Evolutionary conservation across 148 eudicot species (phyloP), one percentile per base, ranked within the genome.

Genomic region (Rhododendron molle): DNA sequence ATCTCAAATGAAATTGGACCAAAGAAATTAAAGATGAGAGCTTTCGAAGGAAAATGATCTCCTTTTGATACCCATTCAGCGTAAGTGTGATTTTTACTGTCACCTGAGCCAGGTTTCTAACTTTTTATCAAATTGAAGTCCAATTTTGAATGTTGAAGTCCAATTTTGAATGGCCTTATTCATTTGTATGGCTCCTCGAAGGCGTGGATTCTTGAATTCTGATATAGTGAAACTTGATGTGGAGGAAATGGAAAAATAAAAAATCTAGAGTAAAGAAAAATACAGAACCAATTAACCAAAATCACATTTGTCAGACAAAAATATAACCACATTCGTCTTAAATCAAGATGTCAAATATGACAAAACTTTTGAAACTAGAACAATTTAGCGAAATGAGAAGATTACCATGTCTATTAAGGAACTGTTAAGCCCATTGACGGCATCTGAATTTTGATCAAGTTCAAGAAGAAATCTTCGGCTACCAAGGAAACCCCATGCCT

Each of bases 401-500:
- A 76, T 81, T 94, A 95, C 98, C 96, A 76, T 91, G 84, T 94
- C 96, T 82, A 97, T 90, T 87, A 91, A 83, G 82, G 94, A 69
- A 83, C 81, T 79, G 94, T 95, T 86, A 69, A 97, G 95, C 83
- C 96, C 99, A 80, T 88, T 84, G 62, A 93, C 89, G 81, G 92
- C 84, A 87, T 91, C 92, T n/a, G 96, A 90, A 80, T 93, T 91
- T 86, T 88, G 90, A 84, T 94, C 96, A 90, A 93, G 95, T 87
- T 97, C 98, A 86, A 88, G 92, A 67, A 97, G 89, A 90, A 97
- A 93, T 91, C 98, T 91, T 85, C 98, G 91, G 91, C 99, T 97
- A 67, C 99, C 99, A 54, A 97, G 94, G 86, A 91, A 97, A 83
- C 99, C 99, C 99, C 99, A 97, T 62, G 97, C 91, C 90, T 97